Base-by-base conservation (phyloP, 1,139 yeast genomes). In the Geotrichum phurueaensis region DNA sequence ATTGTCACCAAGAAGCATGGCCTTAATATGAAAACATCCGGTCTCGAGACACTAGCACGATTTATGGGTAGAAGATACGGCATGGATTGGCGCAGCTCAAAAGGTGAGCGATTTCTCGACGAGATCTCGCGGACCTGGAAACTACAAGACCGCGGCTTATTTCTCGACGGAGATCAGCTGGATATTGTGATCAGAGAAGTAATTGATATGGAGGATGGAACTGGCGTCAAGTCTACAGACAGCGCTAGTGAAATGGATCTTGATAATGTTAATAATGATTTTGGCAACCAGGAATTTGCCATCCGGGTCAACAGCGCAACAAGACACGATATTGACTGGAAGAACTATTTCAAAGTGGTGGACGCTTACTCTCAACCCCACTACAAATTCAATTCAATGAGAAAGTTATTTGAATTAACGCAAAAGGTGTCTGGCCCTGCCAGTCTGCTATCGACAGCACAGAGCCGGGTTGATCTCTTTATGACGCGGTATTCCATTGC, bases 1-100 rank as follows among this genome's bases (percentile, higher is more conserved):
- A 82, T 92, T 1, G 74, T 94, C 22, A 89, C 98, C 2, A 94
- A 91, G 74, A 94, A 94, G 70, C 94, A 91, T 72, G 97, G 97
- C 0, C 79, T 94, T 29, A 92, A 92, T 71, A 82, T 94, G 65
- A 91, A 94, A 69, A 85, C 97, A 0, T 87, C 89, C 64, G 98
- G 97, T 0, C 78, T 94, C 25, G 81, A 80, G 54, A 81, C 82
- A 0, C 76, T 95, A 55, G 89, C 97, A 0, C 85, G 84, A 23
- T 81, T 82, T 60, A 79, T 94, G 49, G 94, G 97, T 7, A 79
- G 79, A 54, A 80, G 81, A 58, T 92, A 86, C 74, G 98, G 99
- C 2, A 82, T 82, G 12, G 92, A 89, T 54, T 94, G 99, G 99
- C 82, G 87, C 67, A 84, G 89, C 20, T 76, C 83, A 0, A 81